Base-by-base conservation (phyloP, 2,329 filamentous ascomycete genomes). In the Eutypa lata region DNA sequence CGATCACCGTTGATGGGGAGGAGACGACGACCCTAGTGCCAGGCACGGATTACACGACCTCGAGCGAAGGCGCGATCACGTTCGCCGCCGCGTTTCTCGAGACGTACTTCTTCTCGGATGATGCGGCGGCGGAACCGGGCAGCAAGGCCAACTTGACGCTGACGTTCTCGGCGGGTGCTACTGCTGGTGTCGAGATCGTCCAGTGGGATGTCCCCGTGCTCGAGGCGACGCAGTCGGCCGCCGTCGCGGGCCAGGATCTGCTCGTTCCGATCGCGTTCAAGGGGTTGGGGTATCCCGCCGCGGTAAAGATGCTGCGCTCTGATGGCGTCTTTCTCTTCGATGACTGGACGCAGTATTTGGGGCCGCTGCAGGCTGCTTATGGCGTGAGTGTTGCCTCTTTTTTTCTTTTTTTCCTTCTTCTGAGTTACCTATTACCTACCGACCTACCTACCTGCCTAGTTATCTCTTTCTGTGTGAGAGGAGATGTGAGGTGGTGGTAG, bases 281-380 rank as follows among this genome's bases (percentile, higher is more conserved):
- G 5, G 82, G 81, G 0, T 56, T 82, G 8, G 67, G 71, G n/a
- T 69, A 72, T 6, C 67, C 77, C 0, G 81, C 81, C 0, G 71
- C 81, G 0, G 73, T 83, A 2, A 78, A 78, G 57, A 79, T 80
- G 10, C 45, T 77, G 5, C 74, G 73, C 19, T 64, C 60, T 2
- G 77, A 81, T 54, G 79, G 79, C 1, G 71, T 65, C 7, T 80
- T 73, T 49, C 61, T 85, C 7, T 72, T 80, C 3, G 82, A 86
- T 56, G 74, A 78, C 48, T 86, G 78, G 78, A 85, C 82, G 0
- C 65, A 73, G 59, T 81, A 73, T 28, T 65, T 84, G 1, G 76
- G 77, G 0, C 71, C 76, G 2, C 62, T 85, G 22, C 79, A 84
- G 60, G 72, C 80, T 56, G 76, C 68, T 13, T 62, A 71, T 16